Conservation (phyloP, 2,329 filamentous ascomycete genomes). For the Colletotrichum sp. region DNA sequence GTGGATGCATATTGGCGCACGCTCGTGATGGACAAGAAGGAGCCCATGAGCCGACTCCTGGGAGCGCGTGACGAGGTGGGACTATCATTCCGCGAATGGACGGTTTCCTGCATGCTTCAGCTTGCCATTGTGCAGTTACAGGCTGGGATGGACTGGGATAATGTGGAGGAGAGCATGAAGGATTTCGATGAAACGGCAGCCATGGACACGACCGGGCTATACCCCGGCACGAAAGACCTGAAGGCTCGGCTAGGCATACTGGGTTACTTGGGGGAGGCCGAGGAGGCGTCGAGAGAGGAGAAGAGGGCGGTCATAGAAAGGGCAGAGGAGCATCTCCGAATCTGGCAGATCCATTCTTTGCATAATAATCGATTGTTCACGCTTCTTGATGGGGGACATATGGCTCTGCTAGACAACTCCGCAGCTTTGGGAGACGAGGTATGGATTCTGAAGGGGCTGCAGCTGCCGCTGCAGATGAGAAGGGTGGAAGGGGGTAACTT, state of each 20-base stretch:
- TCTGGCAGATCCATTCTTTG: not conserved
- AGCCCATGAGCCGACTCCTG: not conserved
- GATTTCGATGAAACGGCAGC: not conserved
- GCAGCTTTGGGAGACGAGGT: not conserved
- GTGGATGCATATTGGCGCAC: not conserved
- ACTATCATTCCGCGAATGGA: not conserved
- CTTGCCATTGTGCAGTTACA: not conserved
- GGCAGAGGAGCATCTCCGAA: not conserved
- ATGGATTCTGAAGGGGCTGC: not conserved
- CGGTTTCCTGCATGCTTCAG: not conserved
- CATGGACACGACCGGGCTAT: not conserved
- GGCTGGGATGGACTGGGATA: not conserved
- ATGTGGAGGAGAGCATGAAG: not conserved
- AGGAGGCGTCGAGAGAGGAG: not conserved
- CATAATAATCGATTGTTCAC: not conserved
- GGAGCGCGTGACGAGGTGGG: not conserved
- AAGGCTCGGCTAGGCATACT: not conserved
- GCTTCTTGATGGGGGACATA: not conserved
- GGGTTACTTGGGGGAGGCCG: not conserved
- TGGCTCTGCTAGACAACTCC: not conserved
- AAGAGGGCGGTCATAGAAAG: not conserved
- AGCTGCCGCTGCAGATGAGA: not conserved
- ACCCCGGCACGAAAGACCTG: not conserved
- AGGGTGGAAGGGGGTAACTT: not conserved
- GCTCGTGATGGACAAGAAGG: not conserved